Conservation (phyloP, 768 basidiomycete species). For the Trametes sanguinea region DNA sequence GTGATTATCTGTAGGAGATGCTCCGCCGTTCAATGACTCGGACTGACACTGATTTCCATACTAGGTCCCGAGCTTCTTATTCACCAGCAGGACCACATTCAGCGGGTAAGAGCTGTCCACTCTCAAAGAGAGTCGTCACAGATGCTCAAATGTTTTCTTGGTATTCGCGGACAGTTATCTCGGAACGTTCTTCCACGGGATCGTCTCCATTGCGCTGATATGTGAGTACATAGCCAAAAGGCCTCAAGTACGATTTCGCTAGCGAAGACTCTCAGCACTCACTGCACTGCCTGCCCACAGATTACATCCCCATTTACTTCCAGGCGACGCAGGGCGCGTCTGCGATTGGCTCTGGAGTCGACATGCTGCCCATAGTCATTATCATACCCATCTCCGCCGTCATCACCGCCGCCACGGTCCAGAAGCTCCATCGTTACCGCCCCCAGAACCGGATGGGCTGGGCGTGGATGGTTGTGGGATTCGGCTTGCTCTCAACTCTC, state of each 20-base stretch:
- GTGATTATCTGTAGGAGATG: background rate
- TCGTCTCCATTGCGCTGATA: slow-evolving; percentile 26
- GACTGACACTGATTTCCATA: no score
- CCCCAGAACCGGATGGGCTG: slow-evolving; percentile 31
- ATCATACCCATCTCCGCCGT: slow-evolving; percentile 41
- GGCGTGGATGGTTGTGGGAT: slow-evolving; percentile 13
- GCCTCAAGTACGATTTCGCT: no score
- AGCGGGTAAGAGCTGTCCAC: background rate
- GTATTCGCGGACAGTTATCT: slow-evolving; percentile 31
- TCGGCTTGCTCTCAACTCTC: slow-evolving; percentile 31
- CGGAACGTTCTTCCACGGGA: slow-evolving; percentile 36
- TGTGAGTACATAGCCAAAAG: slow-evolving; percentile 19
- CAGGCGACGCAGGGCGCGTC: slow-evolving; percentile 44
- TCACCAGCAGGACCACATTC: slow-evolving; percentile 12
- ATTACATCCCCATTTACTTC: slow-evolving; percentile 48
- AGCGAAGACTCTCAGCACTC: no score
- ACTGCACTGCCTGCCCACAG: slow-evolving; percentile 5
- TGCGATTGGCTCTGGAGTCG: slow-evolving; percentile 40
- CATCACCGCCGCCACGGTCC: slow-evolving; percentile 36
- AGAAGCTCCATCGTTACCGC: slow-evolving; percentile 36
- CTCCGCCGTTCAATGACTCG: no score
- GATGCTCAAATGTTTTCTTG: no score
- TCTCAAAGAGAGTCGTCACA: background rate
- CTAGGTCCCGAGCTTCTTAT: slow-evolving; percentile 9
- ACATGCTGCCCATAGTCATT: slow-evolving; percentile 36